Base-by-base conservation (phyloP, 129 eudicot species). In the Saposhnikovia divaricata region DNA sequence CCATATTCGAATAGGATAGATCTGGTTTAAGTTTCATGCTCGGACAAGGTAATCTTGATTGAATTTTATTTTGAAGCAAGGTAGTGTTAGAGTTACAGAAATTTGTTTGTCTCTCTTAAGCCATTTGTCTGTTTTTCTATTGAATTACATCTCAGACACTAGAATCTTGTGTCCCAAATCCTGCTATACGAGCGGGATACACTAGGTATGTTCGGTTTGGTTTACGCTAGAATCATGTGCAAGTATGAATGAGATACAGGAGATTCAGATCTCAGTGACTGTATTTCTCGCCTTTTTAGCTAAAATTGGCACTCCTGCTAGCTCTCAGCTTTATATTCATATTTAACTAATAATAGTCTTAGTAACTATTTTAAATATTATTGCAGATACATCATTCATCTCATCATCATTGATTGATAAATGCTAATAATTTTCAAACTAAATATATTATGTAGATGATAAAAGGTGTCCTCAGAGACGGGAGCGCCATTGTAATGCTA, bases 391-490 rank as follows among this genome's bases (percentile, higher is more conserved):
- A 27, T 68, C 23, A 31, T 31, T 37, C 42, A 28, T 25, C 42
- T 66, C 5, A 12, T 31, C 15, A 28, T 16, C 40, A 69, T 14
- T 69, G 11, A 13, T 0, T 69, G 21, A 14, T 6, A 1, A 15
- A 69, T 28, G 37, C 15, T 4, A 69, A 14, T 69, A 15, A 69
- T 14, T 69, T 34, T 28, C 2, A 13, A 69, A 69, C 23, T 31
- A 21, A 25, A 9, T 61, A 61, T n/a, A n/a, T 61, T 34, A 69
- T 75, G 71, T 82, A 68, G 84, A 82, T 85, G 90, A 85, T 81
- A 72, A 66, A 83, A 85, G 81, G 83, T 89, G 91, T 75, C 93
- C 99, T 85, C 86, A 42, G 51, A 81, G 87, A 81, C 74, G 25
- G 78, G 91, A 88, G 85, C 87, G 84, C 78, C 86, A 73, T 69